A percentile compares a stretch with the other conserved stretches of the same genome.
These are phyloP conservation scores for Euphorbia peplus DNA, from an alignment of 345 rosid genomes.

Conservation along the genomic window DNA sequence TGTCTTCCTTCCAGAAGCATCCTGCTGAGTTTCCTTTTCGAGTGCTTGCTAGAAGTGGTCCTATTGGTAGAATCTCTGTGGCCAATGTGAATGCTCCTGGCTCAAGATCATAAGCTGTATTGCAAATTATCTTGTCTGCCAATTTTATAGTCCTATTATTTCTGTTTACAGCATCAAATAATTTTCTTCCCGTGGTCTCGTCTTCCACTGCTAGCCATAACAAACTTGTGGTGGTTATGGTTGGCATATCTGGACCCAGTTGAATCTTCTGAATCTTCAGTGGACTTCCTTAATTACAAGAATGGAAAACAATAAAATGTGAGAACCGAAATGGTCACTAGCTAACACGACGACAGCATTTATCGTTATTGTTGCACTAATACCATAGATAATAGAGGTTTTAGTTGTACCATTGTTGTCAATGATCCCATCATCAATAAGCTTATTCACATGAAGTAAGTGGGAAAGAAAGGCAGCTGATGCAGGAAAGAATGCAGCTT, in stretches of 20 bases:
- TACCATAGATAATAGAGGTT: neutral
- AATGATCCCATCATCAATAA: constrained; percentile 43
- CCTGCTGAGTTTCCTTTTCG: constrained; percentile 3
- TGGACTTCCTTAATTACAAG: neutral
- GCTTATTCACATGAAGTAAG: constrained; percentile 27
- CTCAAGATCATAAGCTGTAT: constrained; percentile 4
- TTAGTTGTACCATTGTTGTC: constrained; percentile 34
- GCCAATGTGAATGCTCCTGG: neutral
- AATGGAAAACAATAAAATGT: neutral
- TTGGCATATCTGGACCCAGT: constrained; percentile 12
- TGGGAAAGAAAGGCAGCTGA: constrained; percentile 33
- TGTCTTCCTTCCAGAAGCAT: neutral
- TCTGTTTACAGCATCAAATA: neutral
- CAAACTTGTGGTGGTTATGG: neutral
- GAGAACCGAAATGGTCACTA: too few species aligned
- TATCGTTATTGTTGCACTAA: neutral
- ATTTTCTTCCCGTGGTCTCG: neutral
- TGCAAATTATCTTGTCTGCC: constrained; percentile 9
- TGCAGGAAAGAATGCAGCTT: constrained; percentile 38
- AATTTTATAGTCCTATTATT: neutral
- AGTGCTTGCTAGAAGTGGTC: constrained; percentile 11
- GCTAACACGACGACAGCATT: too few species aligned
- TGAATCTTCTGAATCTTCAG: constrained; percentile 1
- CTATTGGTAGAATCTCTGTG: constrained; percentile 1
- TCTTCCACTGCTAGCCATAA: neutral